A percentile compares a stretch with the other conserved stretches of the same genome.
Evolutionary conservation across 306 rosid species (phyloP).

Genomic region (Glycine latifolia): DNA sequence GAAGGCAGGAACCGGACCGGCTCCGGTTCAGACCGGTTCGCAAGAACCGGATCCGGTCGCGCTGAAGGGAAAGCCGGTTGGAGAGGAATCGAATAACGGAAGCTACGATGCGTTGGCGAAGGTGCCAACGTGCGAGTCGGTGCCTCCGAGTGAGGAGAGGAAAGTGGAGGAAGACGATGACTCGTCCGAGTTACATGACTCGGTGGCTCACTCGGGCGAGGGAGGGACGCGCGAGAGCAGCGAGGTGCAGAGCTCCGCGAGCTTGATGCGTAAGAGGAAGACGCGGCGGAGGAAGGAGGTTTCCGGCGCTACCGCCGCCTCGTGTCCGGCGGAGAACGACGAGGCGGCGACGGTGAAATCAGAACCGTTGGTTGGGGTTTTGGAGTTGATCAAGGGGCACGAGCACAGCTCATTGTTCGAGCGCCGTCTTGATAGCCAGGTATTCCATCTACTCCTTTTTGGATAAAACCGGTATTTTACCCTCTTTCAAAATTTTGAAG

Average conservation of each 20-base stretch:
- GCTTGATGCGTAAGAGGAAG: conserved; percentile 63
- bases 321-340: conserved; percentile 42
- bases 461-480: conserved; percentile 49
- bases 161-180: conserved; percentile 55
- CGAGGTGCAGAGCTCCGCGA: conserved; percentile 88
- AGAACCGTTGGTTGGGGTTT: conserved; percentile 63
- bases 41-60: conserved; percentile 43
- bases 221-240: conserved; percentile 71
- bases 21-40: conserved; percentile 43
- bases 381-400: conserved; percentile 67
- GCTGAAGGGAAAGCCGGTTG: conserved; percentile 46
- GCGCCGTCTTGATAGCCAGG: conserved; percentile 83
- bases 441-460: conserved; percentile 33
- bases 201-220: conserved; percentile 66
- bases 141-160: conserved; percentile 57
- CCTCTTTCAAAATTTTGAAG: not conserved
- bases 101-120: conserved; percentile 64
- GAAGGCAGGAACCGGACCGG: conserved; percentile 32
- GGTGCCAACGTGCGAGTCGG: conserved; percentile 52
- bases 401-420: conserved; percentile 68
- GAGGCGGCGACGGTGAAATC: conserved; percentile 50
- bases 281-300: conserved; percentile 54
- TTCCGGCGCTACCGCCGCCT: conserved; percentile 22
- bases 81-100: conserved; percentile 74
- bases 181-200: conserved; percentile 69